Base-by-base conservation (phyloP, 352 stramenopile genomes). In the Phytophthora melonis region DNA sequence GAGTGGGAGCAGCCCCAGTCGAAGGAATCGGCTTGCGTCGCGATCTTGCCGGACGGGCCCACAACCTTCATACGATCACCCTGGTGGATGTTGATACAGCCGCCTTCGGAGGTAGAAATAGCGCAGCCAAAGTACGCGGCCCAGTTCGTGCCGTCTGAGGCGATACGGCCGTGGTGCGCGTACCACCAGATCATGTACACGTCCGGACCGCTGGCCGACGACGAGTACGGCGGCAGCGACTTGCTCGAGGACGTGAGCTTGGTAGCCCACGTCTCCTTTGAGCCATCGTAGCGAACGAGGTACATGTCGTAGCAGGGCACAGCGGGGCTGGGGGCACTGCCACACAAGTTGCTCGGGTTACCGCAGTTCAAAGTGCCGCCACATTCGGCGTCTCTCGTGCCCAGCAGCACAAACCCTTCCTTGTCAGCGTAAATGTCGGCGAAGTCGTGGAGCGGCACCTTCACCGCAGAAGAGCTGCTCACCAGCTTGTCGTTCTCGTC, bases 161-260 rank as follows among this genome's bases (percentile, higher is more conserved):
- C 79, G 52, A 88, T 82, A 16, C 81, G 81, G 8, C 81, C 81
- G 68, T 88, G 81, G 60, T 86, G 81, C 1, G 81, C 79, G 70
- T 88, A 88, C 81, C 79, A 88, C 79, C 77, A 88, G 65, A 88
- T 81, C 81, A 88, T 88, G 57, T 67, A 88, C 43, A 86, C 81
- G 23, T 88, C 64, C 8, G 69, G 5, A 3, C 78, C 81, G 0
- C 79, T 85, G 43, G 70, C 76, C 19, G 58, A 77, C 5, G 67
- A 71, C 68, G 81, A 89, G 70, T 87, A 85, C 34, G 81, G 81
- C 11, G 79, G 81, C 41, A 87, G 70, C n/a, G 66, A 66, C 2
- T 78, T 45, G 60, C 80, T 85, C 18, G 80, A 87, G 10, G 70
- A 68, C 16, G 80, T 85, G 13, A 87, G 70, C 63, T 87, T 87